Evolutionary conservation across 1,284 basidiomycete species (phyloP).

Genomic region (Violaceomyces palustris): DNA sequence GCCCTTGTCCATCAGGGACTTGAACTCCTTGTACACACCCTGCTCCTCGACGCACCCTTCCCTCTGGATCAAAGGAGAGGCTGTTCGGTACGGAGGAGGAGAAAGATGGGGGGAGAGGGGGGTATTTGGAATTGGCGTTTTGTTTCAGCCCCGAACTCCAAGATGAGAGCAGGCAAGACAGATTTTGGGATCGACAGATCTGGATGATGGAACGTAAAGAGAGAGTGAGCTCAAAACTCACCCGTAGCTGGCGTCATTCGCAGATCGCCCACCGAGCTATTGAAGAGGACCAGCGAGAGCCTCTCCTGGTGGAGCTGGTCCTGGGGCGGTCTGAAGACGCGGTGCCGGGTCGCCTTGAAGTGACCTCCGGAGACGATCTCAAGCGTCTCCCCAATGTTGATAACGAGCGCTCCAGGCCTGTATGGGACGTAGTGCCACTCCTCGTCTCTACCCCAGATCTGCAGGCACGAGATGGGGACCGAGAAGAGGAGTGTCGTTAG

Average conservation of each 20-base stretch:
- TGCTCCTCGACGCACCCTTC: constrained; percentile 1
- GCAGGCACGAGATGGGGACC: not conserved
- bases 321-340: not conserved
- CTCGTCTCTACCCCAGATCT: constrained; percentile 2
- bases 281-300: constrained; percentile 1
- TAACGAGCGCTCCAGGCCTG: constrained; percentile 18
- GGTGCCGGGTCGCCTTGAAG: constrained; percentile 1
- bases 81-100: no score
- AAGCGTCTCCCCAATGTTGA: constrained; percentile 1
- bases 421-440: constrained; percentile 1
- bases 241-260: constrained; percentile 17
- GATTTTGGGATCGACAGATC: no score
- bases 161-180: no score
- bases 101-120: no score
- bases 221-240: not conserved
- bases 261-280: constrained; percentile 1
- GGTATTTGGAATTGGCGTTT: no score
- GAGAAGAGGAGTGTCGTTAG: constrained; percentile 1
- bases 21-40: constrained; percentile 1
- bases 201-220: not conserved
- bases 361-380: constrained; percentile 1
- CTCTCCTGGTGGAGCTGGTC: constrained; percentile 1
- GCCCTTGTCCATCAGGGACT: not conserved
- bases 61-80: not conserved
- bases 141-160: no score